Evolutionary conservation across 176 grass and related monocot species (phyloP).

Genomic region (Oryza glaberrima): DNA sequence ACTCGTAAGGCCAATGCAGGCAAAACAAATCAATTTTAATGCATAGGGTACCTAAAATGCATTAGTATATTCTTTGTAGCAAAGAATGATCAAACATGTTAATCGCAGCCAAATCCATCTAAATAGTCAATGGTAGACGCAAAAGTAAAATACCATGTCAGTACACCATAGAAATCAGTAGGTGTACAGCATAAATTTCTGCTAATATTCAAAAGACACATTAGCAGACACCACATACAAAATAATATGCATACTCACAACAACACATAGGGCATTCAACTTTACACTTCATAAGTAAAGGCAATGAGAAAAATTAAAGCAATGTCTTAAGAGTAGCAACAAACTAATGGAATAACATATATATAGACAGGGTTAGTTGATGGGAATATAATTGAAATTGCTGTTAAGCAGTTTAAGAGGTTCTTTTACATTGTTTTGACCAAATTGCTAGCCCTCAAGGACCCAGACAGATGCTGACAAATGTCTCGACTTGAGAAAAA

Average conservation of each 20-base stretch:
- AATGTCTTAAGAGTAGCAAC: background rate
- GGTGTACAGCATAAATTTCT: background rate
- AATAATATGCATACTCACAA: background rate
- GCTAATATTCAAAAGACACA: background rate
- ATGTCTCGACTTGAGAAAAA: constrained; percentile 10
- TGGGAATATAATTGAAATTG: background rate
- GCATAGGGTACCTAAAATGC: background rate
- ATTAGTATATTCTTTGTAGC: background rate
- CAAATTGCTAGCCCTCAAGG: background rate
- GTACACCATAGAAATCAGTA: background rate
- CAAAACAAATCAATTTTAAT: constrained; percentile 24
- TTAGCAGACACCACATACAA: constrained; percentile 13
- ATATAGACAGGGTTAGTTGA: background rate
- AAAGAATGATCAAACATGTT: background rate
- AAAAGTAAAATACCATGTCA: constrained; percentile 1
- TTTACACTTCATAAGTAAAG: background rate
- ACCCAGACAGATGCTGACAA: background rate
- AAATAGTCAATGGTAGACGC: constrained; percentile 1
- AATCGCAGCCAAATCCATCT: background rate
- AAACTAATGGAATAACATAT: background rate
- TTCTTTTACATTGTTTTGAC: constrained; percentile 11
- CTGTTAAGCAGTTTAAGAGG: background rate
- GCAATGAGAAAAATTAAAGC: background rate
- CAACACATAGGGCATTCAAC: background rate
- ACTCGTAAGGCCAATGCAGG: constrained; percentile 11